These are phyloP conservation scores for Diaporthe ampelina DNA, from an alignment of 2,329 filamentous ascomycete species.

Conservation along the genomic window DNA sequence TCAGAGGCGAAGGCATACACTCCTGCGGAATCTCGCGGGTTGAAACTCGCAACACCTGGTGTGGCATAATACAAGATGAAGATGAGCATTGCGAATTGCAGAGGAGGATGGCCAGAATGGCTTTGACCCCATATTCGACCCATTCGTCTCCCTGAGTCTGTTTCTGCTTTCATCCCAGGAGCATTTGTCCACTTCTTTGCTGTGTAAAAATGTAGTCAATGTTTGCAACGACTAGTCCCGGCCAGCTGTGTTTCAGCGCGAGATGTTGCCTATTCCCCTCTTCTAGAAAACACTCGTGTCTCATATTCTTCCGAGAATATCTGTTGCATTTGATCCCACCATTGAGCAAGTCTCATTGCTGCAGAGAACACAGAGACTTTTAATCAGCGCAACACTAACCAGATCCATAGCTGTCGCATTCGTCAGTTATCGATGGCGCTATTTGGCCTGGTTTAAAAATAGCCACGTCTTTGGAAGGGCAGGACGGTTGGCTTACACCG, in stretches of 20 bases:
- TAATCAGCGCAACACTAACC: neutral
- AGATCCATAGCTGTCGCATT: neutral
- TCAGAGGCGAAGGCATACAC: conserved; percentile 23
- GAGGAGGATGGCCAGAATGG: conserved; percentile 1
- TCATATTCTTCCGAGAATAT: neutral
- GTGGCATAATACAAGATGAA: conserved; percentile 31
- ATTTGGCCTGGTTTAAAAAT: neutral
- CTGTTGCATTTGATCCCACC: neutral
- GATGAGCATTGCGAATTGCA: conserved; percentile 23
- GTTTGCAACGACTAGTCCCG: neutral
- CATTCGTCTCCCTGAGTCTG: neutral
- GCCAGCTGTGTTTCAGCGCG: neutral
- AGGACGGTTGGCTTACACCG: neutral
- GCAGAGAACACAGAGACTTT: conserved; percentile 43
- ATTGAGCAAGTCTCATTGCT: conserved; percentile 50
- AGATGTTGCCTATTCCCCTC: neutral
- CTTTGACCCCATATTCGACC: neutral
- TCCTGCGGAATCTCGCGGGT: neutral
- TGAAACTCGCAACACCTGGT: conserved; percentile 17
- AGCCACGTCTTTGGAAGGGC: neutral
- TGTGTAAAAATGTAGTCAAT: neutral
- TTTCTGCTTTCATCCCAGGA: neutral
- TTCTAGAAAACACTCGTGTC: neutral
- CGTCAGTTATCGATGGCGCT: neutral
- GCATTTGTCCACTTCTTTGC: neutral